A percentile compares a stretch with the other conserved stretches of the same genome.
Conservation (phyloP, 495 filamentous ascomycete genomes). For the Lasiosphaeriaceae sp. region DNA sequence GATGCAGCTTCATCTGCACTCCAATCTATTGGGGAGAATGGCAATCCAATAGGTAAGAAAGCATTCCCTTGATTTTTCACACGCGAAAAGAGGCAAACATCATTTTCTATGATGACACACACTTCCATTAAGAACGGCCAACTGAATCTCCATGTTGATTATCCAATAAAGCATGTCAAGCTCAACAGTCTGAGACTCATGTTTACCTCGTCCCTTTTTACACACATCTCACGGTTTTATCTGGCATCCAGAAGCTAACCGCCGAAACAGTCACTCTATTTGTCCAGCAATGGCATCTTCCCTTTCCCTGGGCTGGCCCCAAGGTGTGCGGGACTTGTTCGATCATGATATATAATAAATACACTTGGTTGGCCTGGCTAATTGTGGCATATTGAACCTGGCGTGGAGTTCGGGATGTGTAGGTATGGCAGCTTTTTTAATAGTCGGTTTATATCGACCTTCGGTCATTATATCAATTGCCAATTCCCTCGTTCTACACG, state of each 20-base stretch:
- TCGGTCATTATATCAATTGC: too few species aligned
- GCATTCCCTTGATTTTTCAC: neutral
- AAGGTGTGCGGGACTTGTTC: too few species aligned
- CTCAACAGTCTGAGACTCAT: conserved; percentile 61
- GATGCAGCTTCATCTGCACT: too few species aligned
- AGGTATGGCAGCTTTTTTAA: too few species aligned
- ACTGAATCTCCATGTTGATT: conserved; percentile 57
- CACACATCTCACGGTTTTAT: neutral
- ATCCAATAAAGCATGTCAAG: conserved; percentile 48
- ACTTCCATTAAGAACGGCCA: conserved; percentile 57
- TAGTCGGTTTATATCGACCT: too few species aligned
- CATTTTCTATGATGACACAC: conserved; percentile 41
- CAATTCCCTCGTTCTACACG: too few species aligned
- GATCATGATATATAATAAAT: too few species aligned
- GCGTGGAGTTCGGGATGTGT: too few species aligned
- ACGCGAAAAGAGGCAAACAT: neutral
- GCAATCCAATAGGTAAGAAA: neutral
- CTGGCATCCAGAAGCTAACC: conserved; percentile 17
- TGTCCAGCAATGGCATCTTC: neutral
- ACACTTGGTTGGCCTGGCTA: too few species aligned
- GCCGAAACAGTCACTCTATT: neutral
- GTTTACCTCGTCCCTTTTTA: conserved; percentile 5
- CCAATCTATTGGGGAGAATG: neutral
- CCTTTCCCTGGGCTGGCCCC: too few species aligned
- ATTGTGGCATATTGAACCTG: too few species aligned